Percentiles rank a stretch among this genome's conserved stretches.
phyloP scores from a whole-genome alignment of 1,284 basidiomycete species.

The Cyathus pygmaeus region DNA sequence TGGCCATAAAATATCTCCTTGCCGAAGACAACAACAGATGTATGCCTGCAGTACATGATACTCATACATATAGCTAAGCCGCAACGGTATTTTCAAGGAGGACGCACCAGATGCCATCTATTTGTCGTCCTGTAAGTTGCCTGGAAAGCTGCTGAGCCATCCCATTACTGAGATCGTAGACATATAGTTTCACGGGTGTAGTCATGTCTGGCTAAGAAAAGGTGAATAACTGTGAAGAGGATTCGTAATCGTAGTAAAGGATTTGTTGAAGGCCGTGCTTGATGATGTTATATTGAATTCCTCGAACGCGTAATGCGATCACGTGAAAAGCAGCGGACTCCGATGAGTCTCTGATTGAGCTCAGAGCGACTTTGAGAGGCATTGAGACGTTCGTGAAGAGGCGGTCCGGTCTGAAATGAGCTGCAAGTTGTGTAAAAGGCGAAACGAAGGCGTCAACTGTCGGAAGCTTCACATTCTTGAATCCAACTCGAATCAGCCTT shows the following conservation, averaged over 20 bases:
- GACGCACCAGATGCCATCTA: conserved; percentile 87
- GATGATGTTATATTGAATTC: no score
- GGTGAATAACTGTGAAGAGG: no score
- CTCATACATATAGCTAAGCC: neutral
- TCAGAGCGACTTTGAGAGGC: no score
- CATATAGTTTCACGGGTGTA: conserved; percentile 76
- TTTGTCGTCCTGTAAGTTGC: conserved; percentile 85
- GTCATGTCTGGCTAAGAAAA: conserved; percentile 30
- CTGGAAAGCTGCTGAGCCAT: conserved; percentile 81
- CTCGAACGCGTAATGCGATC: neutral
- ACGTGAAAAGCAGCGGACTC: no score
- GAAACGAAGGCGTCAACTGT: no score
- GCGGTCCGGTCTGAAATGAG: no score
- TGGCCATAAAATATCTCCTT: conserved; percentile 92
- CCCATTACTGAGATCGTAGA: conserved; percentile 92
- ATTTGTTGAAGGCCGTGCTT: no score
- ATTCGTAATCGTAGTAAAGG: neutral
- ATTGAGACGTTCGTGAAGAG: no score
- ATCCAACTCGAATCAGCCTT: no score
- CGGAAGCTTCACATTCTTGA: no score
- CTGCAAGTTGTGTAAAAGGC: no score
- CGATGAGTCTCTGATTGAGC: no score
- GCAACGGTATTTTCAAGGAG: neutral
- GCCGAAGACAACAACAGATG: conserved; percentile 86
- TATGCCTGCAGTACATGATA: conserved; percentile 70